phyloP scores from a whole-genome alignment of 2,329 filamentous ascomycete genomes.

The Curvularia lunata region DNA sequence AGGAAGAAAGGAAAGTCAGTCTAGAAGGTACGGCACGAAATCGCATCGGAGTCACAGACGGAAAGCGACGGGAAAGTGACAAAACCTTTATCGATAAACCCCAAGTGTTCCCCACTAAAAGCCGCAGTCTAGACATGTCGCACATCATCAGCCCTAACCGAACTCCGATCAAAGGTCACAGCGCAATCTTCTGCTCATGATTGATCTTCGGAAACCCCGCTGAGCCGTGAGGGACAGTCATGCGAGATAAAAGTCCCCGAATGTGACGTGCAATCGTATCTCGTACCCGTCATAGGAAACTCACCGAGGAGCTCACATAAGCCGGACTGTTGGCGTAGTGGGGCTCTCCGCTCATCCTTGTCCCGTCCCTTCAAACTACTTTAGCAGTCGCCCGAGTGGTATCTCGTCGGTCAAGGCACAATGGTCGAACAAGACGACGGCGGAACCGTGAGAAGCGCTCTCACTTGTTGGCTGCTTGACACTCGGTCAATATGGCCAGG shows the following conservation, averaged over 20 bases:
- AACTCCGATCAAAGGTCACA: conserved; percentile 4
- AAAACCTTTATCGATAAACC: conserved; percentile 26
- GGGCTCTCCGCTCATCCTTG: background rate
- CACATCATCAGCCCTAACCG: conserved; percentile 7
- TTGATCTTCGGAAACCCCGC: conserved; percentile 15
- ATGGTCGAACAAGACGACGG: conserved; percentile 22
- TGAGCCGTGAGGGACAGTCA: conserved; percentile 4
- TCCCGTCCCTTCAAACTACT: conserved; percentile 3
- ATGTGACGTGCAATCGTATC: conserved; percentile 2
- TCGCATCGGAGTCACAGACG: conserved; percentile 13
- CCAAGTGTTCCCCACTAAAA: conserved; percentile 9
- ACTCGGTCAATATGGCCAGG: conserved; percentile 57
- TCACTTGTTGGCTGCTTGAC: conserved; percentile 59
- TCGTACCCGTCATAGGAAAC: background rate
- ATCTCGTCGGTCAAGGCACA: conserved; percentile 1
- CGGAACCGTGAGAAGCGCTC: conserved; percentile 17
- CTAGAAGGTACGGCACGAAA: background rate
- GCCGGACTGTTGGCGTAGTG: conserved; percentile 1
- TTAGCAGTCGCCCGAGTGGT: conserved; percentile 1
- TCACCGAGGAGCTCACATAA: conserved; percentile 6
- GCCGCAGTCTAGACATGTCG: conserved; percentile 7
- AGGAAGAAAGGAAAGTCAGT: background rate
- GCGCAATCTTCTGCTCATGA: conserved; percentile 8
- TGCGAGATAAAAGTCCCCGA: conserved; percentile 7
- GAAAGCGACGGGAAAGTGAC: conserved; percentile 11